Percentiles rank a stretch among this genome's conserved stretches.
Evolutionary conservation across 2,329 filamentous ascomycete species (phyloP).

Genomic region (Fusarium sublunatum): DNA sequence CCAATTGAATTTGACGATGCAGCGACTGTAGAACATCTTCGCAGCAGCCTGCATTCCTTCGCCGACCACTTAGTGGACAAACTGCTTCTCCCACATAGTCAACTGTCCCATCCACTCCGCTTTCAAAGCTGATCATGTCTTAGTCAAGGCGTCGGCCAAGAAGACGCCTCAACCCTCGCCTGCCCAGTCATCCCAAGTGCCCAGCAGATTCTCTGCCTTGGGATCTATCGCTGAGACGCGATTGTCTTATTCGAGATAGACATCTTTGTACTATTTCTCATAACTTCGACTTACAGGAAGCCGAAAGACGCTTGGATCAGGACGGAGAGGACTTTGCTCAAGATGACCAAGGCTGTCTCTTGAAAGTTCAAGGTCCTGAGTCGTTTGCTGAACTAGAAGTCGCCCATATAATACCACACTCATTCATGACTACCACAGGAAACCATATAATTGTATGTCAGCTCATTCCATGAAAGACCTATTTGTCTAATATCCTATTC

Average conservation of each 20-base stretch:
- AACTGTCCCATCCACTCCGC: neutral
- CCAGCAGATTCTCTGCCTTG: neutral
- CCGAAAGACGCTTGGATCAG: neutral
- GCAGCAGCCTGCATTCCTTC: slow-evolving; percentile 2
- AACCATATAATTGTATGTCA: neutral
- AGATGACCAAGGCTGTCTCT: neutral
- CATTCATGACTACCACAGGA: slow-evolving; percentile 2
- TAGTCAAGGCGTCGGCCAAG: slow-evolving; percentile 4
- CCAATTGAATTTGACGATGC: neutral
- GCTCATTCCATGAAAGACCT: neutral
- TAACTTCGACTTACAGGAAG: neutral
- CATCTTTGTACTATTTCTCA: slow-evolving; percentile 6
- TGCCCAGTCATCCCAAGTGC: neutral
- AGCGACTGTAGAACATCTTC: neutral
- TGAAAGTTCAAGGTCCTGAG: neutral
- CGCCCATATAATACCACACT: slow-evolving; percentile 6
- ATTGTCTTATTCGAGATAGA: slow-evolving; percentile 5
- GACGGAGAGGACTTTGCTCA: neutral
- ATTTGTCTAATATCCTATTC: neutral
- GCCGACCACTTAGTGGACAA: slow-evolving; percentile 6
- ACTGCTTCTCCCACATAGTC: slow-evolving; percentile 7
- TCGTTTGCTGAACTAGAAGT: slow-evolving; percentile 5
- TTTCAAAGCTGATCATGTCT: neutral
- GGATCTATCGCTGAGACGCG: slow-evolving; percentile 1
- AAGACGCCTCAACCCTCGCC: slow-evolving; percentile 10